Percentiles rank a stretch among this genome's conserved stretches.
Conservation (phyloP, 208 protist genomes). For the Trypanosoma conorhini region DNA sequence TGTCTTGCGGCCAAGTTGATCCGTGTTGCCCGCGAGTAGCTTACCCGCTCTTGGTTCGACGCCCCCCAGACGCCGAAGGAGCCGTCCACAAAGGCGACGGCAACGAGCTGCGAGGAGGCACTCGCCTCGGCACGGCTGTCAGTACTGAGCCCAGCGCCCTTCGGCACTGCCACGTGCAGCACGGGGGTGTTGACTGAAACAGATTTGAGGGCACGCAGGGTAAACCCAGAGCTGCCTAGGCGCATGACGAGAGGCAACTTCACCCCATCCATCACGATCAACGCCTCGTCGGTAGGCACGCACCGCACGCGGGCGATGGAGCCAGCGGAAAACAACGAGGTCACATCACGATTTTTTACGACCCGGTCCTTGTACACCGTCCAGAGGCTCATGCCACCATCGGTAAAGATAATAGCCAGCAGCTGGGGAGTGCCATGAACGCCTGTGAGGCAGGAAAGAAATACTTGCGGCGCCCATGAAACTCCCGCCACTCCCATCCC, state of each 20-base stretch:
- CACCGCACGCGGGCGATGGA: conserved; percentile 37
- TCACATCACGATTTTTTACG: conserved; percentile 62
- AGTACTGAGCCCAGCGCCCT: background rate
- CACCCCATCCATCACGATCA: conserved; percentile 52
- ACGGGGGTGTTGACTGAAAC: conserved; percentile 6
- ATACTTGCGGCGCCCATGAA: conserved; percentile 71
- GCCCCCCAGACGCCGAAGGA: conserved; percentile 63
- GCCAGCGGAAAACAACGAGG: conserved; percentile 41
- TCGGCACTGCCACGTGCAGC: conserved; percentile 22
- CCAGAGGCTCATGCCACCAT: conserved; percentile 75
- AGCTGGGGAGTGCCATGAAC: conserved; percentile 69
- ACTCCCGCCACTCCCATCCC: conserved; percentile 69
- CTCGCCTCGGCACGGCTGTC: background rate
- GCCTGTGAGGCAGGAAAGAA: conserved; percentile 52
- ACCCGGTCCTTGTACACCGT: conserved; percentile 77
- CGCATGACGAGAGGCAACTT: conserved; percentile 26
- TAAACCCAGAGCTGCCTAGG: conserved; percentile 5
- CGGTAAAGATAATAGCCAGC: conserved; percentile 70
- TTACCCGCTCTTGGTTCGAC: conserved; percentile 46
- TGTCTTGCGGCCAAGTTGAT: conserved; percentile 41
- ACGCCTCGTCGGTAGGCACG: conserved; percentile 30
- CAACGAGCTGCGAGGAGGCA: conserved; percentile 5
- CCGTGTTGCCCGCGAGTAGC: conserved; percentile 33
- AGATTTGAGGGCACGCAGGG: conserved; percentile 11
- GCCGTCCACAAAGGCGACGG: conserved; percentile 32